Percentiles rank a stretch among this genome's conserved stretches.
These are phyloP conservation scores for Ogataea hybrid DNA, from an alignment of 1,139 yeast genomes.

Conservation along the genomic window DNA sequence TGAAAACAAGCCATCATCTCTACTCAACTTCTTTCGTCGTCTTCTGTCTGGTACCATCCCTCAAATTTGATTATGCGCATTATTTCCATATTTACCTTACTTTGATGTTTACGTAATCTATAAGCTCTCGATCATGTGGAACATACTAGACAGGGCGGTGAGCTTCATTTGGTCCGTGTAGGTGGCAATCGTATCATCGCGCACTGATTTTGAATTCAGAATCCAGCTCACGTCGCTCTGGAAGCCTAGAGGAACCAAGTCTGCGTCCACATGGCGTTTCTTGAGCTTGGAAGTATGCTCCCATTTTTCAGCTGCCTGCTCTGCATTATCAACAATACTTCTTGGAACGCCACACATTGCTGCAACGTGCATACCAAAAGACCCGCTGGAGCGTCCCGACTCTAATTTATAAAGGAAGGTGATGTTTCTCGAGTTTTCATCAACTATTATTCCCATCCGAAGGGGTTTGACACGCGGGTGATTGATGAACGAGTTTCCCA, in stretches of 20 bases:
- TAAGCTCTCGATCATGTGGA: conserved; percentile 46
- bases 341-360: conserved; percentile 92
- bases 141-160: conserved; percentile 48
- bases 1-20: neutral
- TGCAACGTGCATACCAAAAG: conserved; percentile 99
- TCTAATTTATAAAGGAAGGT: conserved; percentile 88
- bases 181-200: conserved; percentile 42
- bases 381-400: conserved; percentile 87
- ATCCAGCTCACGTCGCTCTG: conserved; percentile 75
- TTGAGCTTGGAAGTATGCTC: conserved; percentile 81
- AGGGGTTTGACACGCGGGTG: conserved; percentile 84
- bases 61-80: neutral
- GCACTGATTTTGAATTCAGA: conserved; percentile 33
- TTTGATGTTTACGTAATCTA: conserved; percentile 8
- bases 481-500: conserved; percentile 68
- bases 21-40: neutral
- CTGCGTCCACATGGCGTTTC: conserved; percentile 35
- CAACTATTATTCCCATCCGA: conserved; percentile 89
- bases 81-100: neutral
- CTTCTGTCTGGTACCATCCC: conserved; percentile 2
- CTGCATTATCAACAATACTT: conserved; percentile 75
- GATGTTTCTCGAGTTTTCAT: conserved; percentile 72
- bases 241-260: conserved; percentile 61
- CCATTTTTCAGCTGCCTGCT: conserved; percentile 73
- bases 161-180: conserved; percentile 47